Conservation (phyloP, 2,329 filamentous ascomycete genomes). For the Parascedosporium putredinis region DNA sequence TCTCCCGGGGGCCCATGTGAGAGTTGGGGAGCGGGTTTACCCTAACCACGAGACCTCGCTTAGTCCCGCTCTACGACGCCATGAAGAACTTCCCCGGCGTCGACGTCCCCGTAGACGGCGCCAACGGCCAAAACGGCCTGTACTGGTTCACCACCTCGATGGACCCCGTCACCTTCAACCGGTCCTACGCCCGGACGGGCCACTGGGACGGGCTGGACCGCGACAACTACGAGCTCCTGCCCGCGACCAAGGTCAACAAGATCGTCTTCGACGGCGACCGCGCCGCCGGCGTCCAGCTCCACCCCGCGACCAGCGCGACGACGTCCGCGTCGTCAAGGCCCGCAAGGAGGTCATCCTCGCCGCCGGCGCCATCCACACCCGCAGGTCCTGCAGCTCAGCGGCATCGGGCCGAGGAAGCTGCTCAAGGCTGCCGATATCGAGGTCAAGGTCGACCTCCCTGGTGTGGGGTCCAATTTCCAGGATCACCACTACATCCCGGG, state of each 20-base stretch:
- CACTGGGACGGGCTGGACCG: conserved; percentile 17
- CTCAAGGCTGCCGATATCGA: conserved; percentile 32
- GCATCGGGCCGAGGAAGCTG: conserved; percentile 26
- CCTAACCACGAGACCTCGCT: too few species aligned
- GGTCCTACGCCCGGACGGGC: conserved; percentile 17
- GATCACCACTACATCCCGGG: conserved; percentile 28
- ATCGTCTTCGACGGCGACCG: conserved; percentile 15
- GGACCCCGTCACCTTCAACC: conserved; percentile 14
- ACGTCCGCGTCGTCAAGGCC: conserved; percentile 10
- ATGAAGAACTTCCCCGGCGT: conserved; percentile 18
- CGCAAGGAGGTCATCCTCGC: conserved; percentile 29
- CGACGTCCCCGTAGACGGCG: conserved; percentile 15
- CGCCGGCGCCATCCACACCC: conserved; percentile 32
- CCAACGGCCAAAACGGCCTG: conserved; percentile 16
- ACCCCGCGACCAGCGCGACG: conserved; percentile 8
- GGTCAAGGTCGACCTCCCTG: conserved; percentile 44
- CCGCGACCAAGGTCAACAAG: conserved; percentile 14
- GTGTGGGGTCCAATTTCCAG: conserved; percentile 50
- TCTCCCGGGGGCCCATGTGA: too few species aligned
- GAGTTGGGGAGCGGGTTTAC: too few species aligned
- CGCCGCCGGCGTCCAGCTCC: conserved; percentile 9
- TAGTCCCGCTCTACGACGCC: conserved; percentile 15
- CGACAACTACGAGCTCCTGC: conserved; percentile 17
- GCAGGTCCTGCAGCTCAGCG: conserved; percentile 31
- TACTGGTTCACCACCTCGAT: conserved; percentile 18